Conservation (phyloP, 768 basidiomycete genomes). For the Auricularia cornea region DNA sequence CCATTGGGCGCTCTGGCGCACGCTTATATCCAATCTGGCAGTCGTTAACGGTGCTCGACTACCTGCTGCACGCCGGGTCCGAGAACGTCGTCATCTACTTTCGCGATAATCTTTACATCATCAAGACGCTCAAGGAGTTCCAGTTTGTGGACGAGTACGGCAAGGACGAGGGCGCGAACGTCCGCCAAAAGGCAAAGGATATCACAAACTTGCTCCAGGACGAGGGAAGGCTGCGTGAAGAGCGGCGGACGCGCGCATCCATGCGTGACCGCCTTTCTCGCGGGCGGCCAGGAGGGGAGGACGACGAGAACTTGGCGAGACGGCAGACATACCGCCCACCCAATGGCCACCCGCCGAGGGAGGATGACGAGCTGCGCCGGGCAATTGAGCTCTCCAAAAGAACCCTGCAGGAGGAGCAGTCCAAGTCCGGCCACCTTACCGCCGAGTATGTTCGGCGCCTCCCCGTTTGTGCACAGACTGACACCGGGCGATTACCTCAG, state of each 20-base stretch:
- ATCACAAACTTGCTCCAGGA: slow-evolving; percentile 92
- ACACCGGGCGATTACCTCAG: slow-evolving; percentile 7
- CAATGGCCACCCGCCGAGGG: slow-evolving; percentile 22
- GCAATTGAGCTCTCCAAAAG: slow-evolving; percentile 91
- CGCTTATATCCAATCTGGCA: not conserved
- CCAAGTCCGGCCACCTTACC: slow-evolving; percentile 28
- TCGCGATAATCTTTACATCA: slow-evolving; percentile 91
- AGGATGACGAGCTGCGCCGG: slow-evolving; percentile 75
- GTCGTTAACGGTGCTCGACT: slow-evolving; percentile 78
- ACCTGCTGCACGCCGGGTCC: slow-evolving; percentile 90
- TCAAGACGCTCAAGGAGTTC: slow-evolving; percentile 99
- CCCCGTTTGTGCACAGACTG: not conserved
- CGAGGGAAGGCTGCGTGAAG: slow-evolving; percentile 73
- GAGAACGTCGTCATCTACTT: slow-evolving; percentile 99
- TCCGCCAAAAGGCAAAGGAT: slow-evolving; percentile 94
- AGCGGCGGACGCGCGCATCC: slow-evolving; percentile 70
- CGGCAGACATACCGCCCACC: slow-evolving; percentile 1
- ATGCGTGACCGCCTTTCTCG: slow-evolving; percentile 95
- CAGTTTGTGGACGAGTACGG: slow-evolving; percentile 92
- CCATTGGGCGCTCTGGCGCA: not conserved
- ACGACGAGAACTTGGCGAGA: slow-evolving; percentile 25
- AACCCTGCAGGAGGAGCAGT: slow-evolving; percentile 60
- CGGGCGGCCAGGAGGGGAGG: slow-evolving; percentile 38
- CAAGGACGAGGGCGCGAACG: slow-evolving; percentile 98
- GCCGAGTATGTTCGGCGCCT: slow-evolving; percentile 35